Evolutionary conservation across 2,329 filamentous ascomycete species (phyloP).

Genomic region (Ophiobolus disseminans): DNA sequence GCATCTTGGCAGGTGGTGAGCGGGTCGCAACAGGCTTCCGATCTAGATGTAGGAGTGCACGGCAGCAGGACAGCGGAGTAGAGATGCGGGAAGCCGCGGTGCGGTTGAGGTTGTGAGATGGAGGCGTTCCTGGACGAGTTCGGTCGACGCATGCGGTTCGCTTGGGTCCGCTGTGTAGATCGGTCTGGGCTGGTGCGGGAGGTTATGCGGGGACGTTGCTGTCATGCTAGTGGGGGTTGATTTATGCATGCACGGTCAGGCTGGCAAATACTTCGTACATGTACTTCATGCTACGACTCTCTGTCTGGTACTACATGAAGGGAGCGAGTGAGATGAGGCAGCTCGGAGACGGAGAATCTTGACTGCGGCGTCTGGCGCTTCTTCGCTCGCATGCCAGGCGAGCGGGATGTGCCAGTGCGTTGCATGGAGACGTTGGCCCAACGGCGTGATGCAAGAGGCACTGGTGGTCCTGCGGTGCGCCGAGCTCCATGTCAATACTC

Average conservation of each 20-base stretch:
- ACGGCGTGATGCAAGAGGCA: constrained; percentile 11
- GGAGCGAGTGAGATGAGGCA: no score
- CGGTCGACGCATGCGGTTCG: constrained; percentile 21
- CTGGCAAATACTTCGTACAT: no score
- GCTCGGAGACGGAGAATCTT: no score
- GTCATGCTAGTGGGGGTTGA: no score
- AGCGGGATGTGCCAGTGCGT: constrained; percentile 10
- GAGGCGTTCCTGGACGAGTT: constrained; percentile 20
- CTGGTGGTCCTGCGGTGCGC: constrained; percentile 19
- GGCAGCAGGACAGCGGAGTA: constrained; percentile 16
- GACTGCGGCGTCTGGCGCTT: neutral
- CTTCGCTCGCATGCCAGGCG: neutral
- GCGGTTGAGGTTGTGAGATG: constrained; percentile 21
- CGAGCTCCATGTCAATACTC: constrained; percentile 13
- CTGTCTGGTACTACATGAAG: no score
- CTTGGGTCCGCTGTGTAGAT: constrained; percentile 5
- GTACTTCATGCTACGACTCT: no score
- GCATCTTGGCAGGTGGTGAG: constrained; percentile 44
- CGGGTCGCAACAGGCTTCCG: constrained; percentile 5
- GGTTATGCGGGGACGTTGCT: no score
- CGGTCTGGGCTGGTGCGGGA: neutral
- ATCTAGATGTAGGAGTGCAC: constrained; percentile 6
- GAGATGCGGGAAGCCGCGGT: constrained; percentile 11
- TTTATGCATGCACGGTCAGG: no score
- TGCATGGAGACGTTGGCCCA: constrained; percentile 7